Base-by-base conservation (phyloP, 345 rosid species). In the Schrenkiella parvula region DNA sequence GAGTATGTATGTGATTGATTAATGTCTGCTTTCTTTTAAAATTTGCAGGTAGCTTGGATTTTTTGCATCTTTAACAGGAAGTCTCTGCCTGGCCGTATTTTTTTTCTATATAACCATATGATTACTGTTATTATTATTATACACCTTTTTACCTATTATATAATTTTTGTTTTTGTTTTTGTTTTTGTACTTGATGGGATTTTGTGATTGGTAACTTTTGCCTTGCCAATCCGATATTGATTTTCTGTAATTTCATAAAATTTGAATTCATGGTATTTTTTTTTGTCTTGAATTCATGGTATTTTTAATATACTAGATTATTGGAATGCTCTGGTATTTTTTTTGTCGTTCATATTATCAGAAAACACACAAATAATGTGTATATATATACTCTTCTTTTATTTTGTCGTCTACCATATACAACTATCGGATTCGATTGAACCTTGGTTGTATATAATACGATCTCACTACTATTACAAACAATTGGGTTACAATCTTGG, bases 11-110 rank as follows among this genome's bases (percentile, higher is more conserved):
- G 56, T 48, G 56, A 11, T 48, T 47, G 5, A 41, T 66, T 23
- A 31, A 66, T 50, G 38, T 57, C 34, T 59, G 48, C 1, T 61
- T 41, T 32, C 8, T 60, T 34, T 8, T 14, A 3, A 8, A 29
- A 2, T 12, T 57, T 75, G 50, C 57, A 75, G 79, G 64, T 59
- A 59, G 44, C 29, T 66, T 15, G 13, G 43, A 4, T 32, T 9
- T 5, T 17, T 65, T 65, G 42, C 66, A 55, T 64, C 34, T 64
- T 71, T 26, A 66, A 52, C 8, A 52, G 13, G 74, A 75, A 50
- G 64, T 75, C 42, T 75, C 42, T 68, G 64, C 74, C 52, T 75
- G 64, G 74, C 55, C 28, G 21, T 68, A 68, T 51, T 72, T 41
- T 66, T 73, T 53, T 41, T 14, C 12, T 11, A 39, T 58, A 48